A percentile compares a stretch with the other conserved stretches of the same genome.
Conservation (phyloP, 768 basidiomycete species). For the Boletus speciosus region DNA sequence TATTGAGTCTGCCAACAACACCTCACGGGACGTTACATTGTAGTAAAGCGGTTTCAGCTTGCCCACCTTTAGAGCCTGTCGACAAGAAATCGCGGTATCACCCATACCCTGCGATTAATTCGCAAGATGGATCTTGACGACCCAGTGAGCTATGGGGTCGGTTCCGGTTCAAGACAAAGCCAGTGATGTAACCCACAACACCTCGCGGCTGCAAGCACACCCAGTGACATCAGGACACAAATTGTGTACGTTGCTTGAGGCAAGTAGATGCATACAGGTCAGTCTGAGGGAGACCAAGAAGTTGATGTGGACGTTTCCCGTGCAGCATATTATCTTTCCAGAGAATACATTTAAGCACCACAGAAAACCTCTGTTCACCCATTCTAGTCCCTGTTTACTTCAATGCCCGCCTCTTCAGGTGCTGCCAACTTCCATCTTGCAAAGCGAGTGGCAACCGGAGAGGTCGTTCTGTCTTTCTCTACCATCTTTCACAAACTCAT, state of each 20-base stretch:
- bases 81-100: too few relatives aligned
- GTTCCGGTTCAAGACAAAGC: not conserved
- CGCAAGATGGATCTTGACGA: not conserved
- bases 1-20: too few relatives aligned
- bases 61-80: too few relatives aligned
- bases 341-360: not conserved
- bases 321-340: too few relatives aligned
- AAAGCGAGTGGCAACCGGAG: slow-evolving; percentile 21
- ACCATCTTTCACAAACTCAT: not conserved
- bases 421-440: slow-evolving; percentile 31
- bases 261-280: not conserved
- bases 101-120: too few relatives aligned
- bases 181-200: not conserved
- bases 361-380: not conserved
- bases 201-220: too few relatives aligned
- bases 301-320: not conserved
- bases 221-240: not conserved
- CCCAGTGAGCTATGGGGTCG: not conserved
- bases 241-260: not conserved
- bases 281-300: not conserved
- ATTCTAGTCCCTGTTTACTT: too few relatives aligned
- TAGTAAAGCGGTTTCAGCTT: too few relatives aligned
- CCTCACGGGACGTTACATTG: too few relatives aligned
- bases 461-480: slow-evolving; percentile 11
- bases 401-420: slow-evolving; percentile 42